A percentile compares a stretch with the other conserved stretches of the same genome.
Evolutionary conservation across 208 protist genomes (phyloP).

Genomic region (Leishmania lainsoni): DNA sequence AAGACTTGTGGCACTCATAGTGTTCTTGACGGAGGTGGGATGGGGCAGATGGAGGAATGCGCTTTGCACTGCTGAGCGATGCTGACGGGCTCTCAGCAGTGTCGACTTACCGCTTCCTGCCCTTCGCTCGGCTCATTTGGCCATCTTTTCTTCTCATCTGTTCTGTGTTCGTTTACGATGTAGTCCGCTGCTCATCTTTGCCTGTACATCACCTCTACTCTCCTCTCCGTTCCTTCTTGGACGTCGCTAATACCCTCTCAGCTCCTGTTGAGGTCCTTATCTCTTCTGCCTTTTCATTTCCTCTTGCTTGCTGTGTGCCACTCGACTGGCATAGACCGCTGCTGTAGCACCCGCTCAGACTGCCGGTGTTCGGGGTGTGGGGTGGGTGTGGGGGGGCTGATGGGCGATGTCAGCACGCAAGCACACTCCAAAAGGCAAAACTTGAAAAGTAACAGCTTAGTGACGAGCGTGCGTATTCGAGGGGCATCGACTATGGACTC

Average conservation of each 20-base stretch:
- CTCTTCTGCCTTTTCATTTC: neutral
- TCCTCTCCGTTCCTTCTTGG: neutral
- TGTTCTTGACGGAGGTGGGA: neutral
- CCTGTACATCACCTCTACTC: neutral
- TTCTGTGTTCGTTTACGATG: neutral
- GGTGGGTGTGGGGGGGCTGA: neutral
- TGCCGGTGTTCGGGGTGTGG: neutral
- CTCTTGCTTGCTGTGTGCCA: neutral
- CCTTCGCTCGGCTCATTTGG: neutral
- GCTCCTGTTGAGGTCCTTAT: neutral
- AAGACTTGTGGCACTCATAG: neutral
- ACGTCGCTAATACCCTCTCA: neutral
- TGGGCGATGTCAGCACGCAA: neutral
- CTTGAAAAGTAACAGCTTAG: conserved; percentile 1
- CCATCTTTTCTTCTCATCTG: neutral
- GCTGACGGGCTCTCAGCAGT: neutral
- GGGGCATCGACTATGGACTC: too few species aligned
- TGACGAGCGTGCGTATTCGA: neutral
- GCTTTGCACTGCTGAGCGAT: neutral
- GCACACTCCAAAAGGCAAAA: neutral
- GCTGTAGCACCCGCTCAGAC: neutral
- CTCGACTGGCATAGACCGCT: neutral
- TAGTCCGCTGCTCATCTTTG: neutral
- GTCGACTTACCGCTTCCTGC: neutral
- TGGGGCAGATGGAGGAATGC: neutral